Conservation (phyloP, 208 protist species). For the Trypanosoma scelopori region DNA sequence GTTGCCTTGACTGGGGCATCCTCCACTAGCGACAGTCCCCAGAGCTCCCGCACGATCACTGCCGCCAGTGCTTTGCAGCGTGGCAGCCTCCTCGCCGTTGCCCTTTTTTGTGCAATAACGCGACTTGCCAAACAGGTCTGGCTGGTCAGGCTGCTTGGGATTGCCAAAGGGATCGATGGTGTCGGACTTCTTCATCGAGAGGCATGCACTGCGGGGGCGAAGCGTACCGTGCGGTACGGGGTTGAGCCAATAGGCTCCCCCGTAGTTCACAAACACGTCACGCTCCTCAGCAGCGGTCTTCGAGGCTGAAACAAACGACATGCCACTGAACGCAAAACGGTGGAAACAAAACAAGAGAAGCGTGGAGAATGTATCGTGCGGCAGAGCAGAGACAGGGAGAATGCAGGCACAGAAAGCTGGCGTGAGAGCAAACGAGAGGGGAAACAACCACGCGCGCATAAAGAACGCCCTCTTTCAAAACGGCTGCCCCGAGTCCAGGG, state of each 20-base stretch:
- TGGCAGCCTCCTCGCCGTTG: background rate
- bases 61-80: slow-evolving; percentile 3
- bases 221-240: slow-evolving; percentile 63
- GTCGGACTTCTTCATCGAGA: slow-evolving; percentile 9
- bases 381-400: too few species aligned
- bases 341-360: background rate
- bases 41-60: slow-evolving; percentile 1
- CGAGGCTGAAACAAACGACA: slow-evolving; percentile 40
- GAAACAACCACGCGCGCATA: too few species aligned
- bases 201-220: slow-evolving; percentile 27
- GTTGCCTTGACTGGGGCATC: background rate
- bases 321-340: slow-evolving; percentile 1
- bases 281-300: slow-evolving; percentile 64
- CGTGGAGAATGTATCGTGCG: too few species aligned
- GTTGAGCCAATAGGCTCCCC: slow-evolving; percentile 78
- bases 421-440: too few species aligned
- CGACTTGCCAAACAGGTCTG: slow-evolving; percentile 62
- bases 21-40: background rate
- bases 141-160: slow-evolving; percentile 31
- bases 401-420: too few species aligned
- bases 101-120: slow-evolving; percentile 69
- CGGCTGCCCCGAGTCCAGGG: background rate
- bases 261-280: slow-evolving; percentile 82
- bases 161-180: slow-evolving; percentile 36
- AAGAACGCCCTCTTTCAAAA: background rate